A percentile compares a stretch with the other conserved stretches of the same genome.
Conservation (phyloP, 2,329 filamentous ascomycete genomes). For the Geosmithia morbida region DNA sequence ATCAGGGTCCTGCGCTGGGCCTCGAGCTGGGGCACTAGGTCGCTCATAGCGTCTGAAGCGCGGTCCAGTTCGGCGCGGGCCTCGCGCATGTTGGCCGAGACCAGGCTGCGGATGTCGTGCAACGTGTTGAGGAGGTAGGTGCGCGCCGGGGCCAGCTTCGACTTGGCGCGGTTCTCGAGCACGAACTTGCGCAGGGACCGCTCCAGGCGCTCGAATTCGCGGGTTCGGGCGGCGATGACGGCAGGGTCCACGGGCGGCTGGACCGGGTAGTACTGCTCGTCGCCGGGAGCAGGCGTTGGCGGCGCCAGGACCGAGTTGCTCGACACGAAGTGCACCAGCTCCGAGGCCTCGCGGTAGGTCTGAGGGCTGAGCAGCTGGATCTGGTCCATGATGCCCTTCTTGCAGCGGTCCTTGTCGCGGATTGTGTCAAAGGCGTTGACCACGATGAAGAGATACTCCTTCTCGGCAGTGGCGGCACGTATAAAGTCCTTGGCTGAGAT, state of each 20-base stretch:
- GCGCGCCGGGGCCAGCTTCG: slow-evolving; percentile 88
- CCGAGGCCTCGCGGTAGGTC: slow-evolving; percentile 81
- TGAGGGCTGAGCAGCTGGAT: slow-evolving; percentile 76
- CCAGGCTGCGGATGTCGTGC: slow-evolving; percentile 71
- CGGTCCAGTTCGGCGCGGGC: slow-evolving; percentile 74
- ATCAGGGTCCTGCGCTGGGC: slow-evolving; percentile 66
- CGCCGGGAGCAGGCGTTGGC: slow-evolving; percentile 37
- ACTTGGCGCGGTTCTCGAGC: slow-evolving; percentile 85
- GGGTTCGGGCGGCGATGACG: slow-evolving; percentile 37
- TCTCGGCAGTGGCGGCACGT: slow-evolving; percentile 85
- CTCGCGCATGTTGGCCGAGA: slow-evolving; percentile 75
- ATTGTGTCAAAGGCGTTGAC: slow-evolving; percentile 97
- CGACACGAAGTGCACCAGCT: slow-evolving; percentile 94
- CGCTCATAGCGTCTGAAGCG: slow-evolving; percentile 63
- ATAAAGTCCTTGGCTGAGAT: slow-evolving; percentile 97
- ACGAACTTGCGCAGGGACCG: slow-evolving; percentile 84
- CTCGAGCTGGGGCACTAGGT: slow-evolving; percentile 76
- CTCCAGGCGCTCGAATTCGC: slow-evolving; percentile 83
- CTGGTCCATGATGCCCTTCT: slow-evolving; percentile 88
- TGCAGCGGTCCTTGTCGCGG: slow-evolving; percentile 75
- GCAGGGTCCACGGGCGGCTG: slow-evolving; percentile 62
- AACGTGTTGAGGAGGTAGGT: slow-evolving; percentile 92
- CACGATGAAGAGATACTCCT: slow-evolving; percentile 97
- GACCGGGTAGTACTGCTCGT: slow-evolving; percentile 56
- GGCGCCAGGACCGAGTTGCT: slow-evolving; percentile 83